Evolutionary conservation across 2,329 filamentous ascomycete species (phyloP).

Genomic region (Phialocephala subalpina): DNA sequence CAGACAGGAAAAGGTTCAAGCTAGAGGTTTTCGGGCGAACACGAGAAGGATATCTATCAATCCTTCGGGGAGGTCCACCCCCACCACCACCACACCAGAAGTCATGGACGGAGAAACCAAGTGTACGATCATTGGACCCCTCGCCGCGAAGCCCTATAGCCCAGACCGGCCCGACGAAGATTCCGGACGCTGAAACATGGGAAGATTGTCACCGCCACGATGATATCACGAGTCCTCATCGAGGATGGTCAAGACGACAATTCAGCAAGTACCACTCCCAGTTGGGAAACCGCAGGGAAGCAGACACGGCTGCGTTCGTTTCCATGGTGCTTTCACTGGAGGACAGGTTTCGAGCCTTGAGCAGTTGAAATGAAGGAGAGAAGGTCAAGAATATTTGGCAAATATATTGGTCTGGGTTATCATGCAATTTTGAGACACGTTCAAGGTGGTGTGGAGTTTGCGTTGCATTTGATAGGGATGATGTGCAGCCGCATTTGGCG

Average conservation of each 20-base stretch:
- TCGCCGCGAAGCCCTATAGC: not conserved
- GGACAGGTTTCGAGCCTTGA: not conserved
- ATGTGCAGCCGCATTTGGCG: slow-evolving; percentile 2
- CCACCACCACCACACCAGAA: not conserved
- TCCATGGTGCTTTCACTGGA: not conserved
- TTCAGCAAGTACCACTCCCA: no score
- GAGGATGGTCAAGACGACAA: not conserved
- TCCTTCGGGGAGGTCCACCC: not conserved
- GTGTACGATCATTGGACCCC: not conserved
- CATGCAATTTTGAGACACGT: not conserved
- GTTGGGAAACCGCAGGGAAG: no score
- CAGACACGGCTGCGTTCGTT: not conserved
- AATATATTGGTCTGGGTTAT: not conserved
- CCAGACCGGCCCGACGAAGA: not conserved
- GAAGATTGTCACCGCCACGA: not conserved
- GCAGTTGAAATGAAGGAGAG: not conserved
- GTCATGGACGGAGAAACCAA: not conserved
- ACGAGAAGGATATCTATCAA: not conserved
- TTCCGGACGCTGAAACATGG: not conserved
- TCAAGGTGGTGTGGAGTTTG: not conserved
- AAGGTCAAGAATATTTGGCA: not conserved
- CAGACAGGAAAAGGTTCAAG: not conserved
- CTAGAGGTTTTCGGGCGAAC: not conserved
- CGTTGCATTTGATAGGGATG: not conserved
- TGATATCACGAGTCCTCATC: not conserved